phyloP scores from a whole-genome alignment of 1,284 basidiomycete species.

The Ceratobasidium theobromae region DNA sequence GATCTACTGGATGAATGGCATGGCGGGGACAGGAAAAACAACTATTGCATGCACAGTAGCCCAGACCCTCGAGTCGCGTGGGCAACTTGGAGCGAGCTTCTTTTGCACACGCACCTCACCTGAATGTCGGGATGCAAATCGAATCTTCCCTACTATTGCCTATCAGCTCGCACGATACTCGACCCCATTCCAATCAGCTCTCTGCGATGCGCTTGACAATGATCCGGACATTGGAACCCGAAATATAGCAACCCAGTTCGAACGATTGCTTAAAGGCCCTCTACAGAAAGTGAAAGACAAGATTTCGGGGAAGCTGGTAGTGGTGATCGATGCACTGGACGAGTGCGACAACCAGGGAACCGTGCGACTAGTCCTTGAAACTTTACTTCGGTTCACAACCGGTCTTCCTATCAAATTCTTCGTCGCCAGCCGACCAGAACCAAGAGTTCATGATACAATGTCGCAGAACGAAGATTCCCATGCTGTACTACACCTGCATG shows the following conservation, averaged over 20 bases:
- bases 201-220: no score
- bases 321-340: constrained; percentile 24
- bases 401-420: constrained; percentile 16
- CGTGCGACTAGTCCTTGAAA: not conserved
- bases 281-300: not conserved
- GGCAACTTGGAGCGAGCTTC: constrained; percentile 7
- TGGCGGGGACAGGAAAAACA: constrained; percentile 12
- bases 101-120: no score
- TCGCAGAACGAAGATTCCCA: not conserved
- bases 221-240: not conserved
- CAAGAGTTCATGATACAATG: not conserved
- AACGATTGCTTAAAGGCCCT: not conserved
- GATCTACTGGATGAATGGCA: no score
- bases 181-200: no score
- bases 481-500: not conserved
- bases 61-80: not conserved
- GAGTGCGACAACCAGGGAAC: not conserved
- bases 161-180: no score
- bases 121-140: no score
- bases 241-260: not conserved
- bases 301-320: not conserved
- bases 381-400: not conserved
- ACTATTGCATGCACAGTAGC: constrained; percentile 8
- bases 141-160: no score
- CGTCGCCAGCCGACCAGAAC: constrained; percentile 14